A percentile compares a stretch with the other conserved stretches of the same genome.
phyloP scores from a whole-genome alignment of 805 yeast species.

The Pichia deserticola region DNA sequence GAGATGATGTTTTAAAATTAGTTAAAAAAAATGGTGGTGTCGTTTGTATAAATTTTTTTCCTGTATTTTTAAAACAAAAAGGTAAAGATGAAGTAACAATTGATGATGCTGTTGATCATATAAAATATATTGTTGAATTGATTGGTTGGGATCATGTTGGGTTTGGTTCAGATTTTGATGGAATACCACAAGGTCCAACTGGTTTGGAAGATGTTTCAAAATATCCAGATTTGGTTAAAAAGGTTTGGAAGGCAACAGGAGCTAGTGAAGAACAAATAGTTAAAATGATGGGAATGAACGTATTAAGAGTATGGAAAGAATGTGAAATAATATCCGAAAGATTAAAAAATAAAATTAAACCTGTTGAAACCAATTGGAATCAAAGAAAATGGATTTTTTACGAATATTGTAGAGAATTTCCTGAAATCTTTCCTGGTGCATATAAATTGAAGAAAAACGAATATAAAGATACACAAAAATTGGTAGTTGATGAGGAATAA shows the following conservation, averaged over 20 bases:
- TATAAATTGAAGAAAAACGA: slow-evolving; percentile 10
- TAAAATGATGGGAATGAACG: slow-evolving; percentile 39
- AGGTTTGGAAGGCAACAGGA: slow-evolving; percentile 22
- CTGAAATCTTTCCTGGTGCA: slow-evolving; percentile 31
- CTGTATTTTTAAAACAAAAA: slow-evolving; percentile 29
- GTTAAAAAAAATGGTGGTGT: slow-evolving; percentile 41
- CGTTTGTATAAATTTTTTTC: slow-evolving; percentile 42
- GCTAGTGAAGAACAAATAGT: slow-evolving; percentile 40
- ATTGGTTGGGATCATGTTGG: slow-evolving; percentile 52
- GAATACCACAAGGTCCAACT: slow-evolving; percentile 36
- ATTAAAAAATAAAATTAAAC: slow-evolving; percentile 14
- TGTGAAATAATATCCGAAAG: slow-evolving; percentile 28
- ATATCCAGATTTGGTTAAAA: slow-evolving; percentile 41
- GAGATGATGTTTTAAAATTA: slow-evolving; percentile 37
- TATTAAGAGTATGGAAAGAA: slow-evolving; percentile 40
- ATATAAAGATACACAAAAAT: slow-evolving; percentile 9
- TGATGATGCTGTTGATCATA: slow-evolving; percentile 42
- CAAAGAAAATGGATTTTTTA: slow-evolving; percentile 36
- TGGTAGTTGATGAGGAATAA: neutral
- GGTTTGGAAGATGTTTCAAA: slow-evolving; percentile 52
- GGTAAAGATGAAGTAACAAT: slow-evolving; percentile 34
- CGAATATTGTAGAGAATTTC: slow-evolving; percentile 27
- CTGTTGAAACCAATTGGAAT: slow-evolving; percentile 35
- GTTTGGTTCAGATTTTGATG: slow-evolving; percentile 49
- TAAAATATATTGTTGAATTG: slow-evolving; percentile 34